Evolutionary conservation across 2,329 filamentous ascomycete genomes (phyloP), one percentile per base, ranked within the genome.

Genomic region (Botrytis medusae): DNA sequence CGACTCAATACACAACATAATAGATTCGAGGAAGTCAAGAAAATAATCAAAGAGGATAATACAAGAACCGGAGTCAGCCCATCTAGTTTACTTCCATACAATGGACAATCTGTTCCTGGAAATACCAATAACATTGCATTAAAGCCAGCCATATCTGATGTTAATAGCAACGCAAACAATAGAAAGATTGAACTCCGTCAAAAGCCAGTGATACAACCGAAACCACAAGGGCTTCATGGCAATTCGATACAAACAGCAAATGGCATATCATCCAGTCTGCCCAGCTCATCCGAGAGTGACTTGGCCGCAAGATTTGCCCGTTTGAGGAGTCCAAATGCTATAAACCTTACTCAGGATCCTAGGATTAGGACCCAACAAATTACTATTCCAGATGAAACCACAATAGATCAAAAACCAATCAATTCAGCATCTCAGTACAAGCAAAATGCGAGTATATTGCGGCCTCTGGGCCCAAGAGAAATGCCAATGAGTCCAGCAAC

Each of bases 151-250:
- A 51, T 37, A 57, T 57, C 34, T 29, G 34, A 44, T 32, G 37
- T 32, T 14, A 25, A 57, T 57, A 69, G 37, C n/a, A 69, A 25
- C 10, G n/a, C 65, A 32, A 32, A 18, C 10, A n/a, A 69, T 32
- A 40, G 48, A n/a, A 42, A 32, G 34, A 12, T 25, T 42, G 63
- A 69, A 57, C 32, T n/a, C 37, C 61, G 40, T 34, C 34, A 54
- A 72, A 80, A 80, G 74, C 82, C 84, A 16, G 76, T 79, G 7
- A 83, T 92, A 14, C 88, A 90, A 37, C 91, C 91, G 4, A 94
- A 94, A 76, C 92, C 92, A 0, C 85, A 89, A 70, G 86, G 87
- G 7, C 84, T 93, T 3, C 89, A 91, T 77, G 90, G 91, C 1
- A 89, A 90, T 60, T 84, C 86, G 7, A 80, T 91, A 25, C 82